Evolutionary conservation across 2,329 filamentous ascomycete genomes (phyloP), one percentile per base, ranked within the genome.

Genomic region (Aphanoascus verrucosus): DNA sequence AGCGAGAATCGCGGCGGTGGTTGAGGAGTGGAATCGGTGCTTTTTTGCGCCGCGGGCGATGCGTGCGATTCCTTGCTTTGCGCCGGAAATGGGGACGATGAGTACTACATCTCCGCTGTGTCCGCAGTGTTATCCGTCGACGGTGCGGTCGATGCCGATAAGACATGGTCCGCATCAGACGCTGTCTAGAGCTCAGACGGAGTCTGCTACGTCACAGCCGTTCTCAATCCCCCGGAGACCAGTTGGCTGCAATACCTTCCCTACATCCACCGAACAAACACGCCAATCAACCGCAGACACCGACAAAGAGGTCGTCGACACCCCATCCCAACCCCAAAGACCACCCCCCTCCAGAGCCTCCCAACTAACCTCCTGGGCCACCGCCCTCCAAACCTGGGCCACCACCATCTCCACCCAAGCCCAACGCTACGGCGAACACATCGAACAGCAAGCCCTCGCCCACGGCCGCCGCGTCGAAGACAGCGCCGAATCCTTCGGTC

Each of bases 11-110:
- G 54, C 64, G 8, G 66, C 69, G 2, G 70, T 72, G 12, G 62
- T 72, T 38, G 61, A 61, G 4, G 71, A 74, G 57, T 74, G 71
- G 71, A 73, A 74, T 55, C 60, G 66, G 44, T 64, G 62, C 37
- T 73, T 73, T 49, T 74, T 74, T 46, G 62, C 61, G 12, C 66
- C 63, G 7, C 67, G 71, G 41, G 65, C 62, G 14, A 62, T 65
- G 19, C 60, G 60, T 2, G 62, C 73, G 34, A 57, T 62, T 6
- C 67, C 63, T 61, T 58, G 63, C 17, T 71, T 71, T 58, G 63
- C 68, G 14, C 62, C 62, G 2, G 62, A 69, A 50, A 58, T 64
- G 8, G 64, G 65, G 44, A 56, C 60, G 31, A 63, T 65, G 5
- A n/a, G n/a, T n/a, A 66, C 67, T 0, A 42, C 60, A 2, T 69